These are phyloP conservation scores for Nigrospora sphaerica DNA, from an alignment of 2,329 filamentous ascomycete species.

Conservation along the genomic window DNA sequence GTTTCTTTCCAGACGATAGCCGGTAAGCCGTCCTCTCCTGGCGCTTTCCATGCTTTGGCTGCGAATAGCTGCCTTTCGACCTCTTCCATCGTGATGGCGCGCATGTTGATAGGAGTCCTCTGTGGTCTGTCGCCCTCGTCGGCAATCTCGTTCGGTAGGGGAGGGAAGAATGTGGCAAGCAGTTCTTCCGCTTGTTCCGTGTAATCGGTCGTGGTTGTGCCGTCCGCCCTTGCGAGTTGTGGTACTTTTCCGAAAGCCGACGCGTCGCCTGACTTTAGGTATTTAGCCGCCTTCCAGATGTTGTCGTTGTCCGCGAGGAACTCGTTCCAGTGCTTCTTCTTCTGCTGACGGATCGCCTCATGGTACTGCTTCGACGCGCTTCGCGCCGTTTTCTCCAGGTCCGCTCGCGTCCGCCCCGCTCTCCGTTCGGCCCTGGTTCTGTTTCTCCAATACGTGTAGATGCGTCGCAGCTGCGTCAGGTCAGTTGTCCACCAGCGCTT, in stretches of 20 bases:
- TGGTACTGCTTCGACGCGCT: slow-evolving; percentile 16
- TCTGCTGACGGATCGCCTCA: slow-evolving; percentile 15
- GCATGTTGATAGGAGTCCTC: slow-evolving; percentile 6
- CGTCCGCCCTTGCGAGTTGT: slow-evolving; percentile 10
- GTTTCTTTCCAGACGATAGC: slow-evolving; percentile 5
- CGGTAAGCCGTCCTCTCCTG: slow-evolving; percentile 10
- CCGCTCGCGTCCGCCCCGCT: slow-evolving; percentile 1
- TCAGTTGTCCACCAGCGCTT: slow-evolving; percentile 22
- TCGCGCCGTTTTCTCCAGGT: slow-evolving; percentile 13
- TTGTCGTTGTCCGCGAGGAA: slow-evolving; percentile 18
- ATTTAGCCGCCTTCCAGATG: slow-evolving; percentile 21
- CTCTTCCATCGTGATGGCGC: slow-evolving; percentile 12
- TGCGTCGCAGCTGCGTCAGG: slow-evolving; percentile 17
- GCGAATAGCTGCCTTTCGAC: slow-evolving; percentile 10
- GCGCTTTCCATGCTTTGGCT: slow-evolving; percentile 14
- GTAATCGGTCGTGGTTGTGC: slow-evolving; percentile 5
- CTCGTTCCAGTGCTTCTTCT: slow-evolving; percentile 17
- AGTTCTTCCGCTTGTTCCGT: slow-evolving; percentile 12
- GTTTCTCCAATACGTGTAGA: slow-evolving; percentile 20
- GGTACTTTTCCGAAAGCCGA: slow-evolving; percentile 16
- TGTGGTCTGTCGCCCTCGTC: slow-evolving; percentile 11
- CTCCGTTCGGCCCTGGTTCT: slow-evolving; percentile 12
- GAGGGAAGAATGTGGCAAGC: slow-evolving; percentile 10
- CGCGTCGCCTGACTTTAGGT: slow-evolving; percentile 13
- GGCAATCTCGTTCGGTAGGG: slow-evolving; percentile 5